Evolutionary conservation across 352 stramenopile genomes (phyloP), one percentile per base, ranked within the genome.

Genomic region (Phytophthora sp.): DNA sequence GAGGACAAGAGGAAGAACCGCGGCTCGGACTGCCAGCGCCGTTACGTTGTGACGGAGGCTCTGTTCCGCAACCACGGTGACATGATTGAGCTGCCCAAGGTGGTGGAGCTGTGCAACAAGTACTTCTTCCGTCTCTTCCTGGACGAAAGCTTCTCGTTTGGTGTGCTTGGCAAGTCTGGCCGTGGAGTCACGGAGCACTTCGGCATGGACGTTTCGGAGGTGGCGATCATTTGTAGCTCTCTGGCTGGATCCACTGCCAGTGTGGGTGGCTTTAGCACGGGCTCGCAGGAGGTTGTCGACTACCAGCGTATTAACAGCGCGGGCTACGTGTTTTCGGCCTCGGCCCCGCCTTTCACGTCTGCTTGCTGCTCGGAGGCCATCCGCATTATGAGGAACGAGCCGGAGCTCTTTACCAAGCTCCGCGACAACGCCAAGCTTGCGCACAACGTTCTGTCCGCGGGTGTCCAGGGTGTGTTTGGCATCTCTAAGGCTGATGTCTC

Each of bases 251-350:
- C 96, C 1, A 69, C 98, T 3, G 96, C 94, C 5, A 96, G 87
- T 56, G 90, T 99, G 44, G 97, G 97, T 20, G 97, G 97, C 41
- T 96, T 99, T 55, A 99, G 95, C 57, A 96, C 98, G 32, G 97
- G 97, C 11, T 97, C 88, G 46, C 87, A 97, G 66, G 97, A 99
- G 56, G 93, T 99, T 5, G 94, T 99, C 9, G 96, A 99, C 76
- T 98, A 99, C 84, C 97, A 99, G 79, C 92, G 97, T 44, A 88
- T 99, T 28, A 98, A 95, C 66, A 98, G 95, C 34, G 97, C 97
- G 5, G 97, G 97, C 45, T 99, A 99, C 76, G 98, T 97, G 64
- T 99, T 99, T 77, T 99, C 94, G 60, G 97, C 97, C n/a, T 98
- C 96, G 45, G 88, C 94, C 21, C 96, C 97, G 30, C 97, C 97